These are phyloP conservation scores for Penicillium rolfsii DNA, from an alignment of 2,329 filamentous ascomycete genomes.

Conservation along the genomic window DNA sequence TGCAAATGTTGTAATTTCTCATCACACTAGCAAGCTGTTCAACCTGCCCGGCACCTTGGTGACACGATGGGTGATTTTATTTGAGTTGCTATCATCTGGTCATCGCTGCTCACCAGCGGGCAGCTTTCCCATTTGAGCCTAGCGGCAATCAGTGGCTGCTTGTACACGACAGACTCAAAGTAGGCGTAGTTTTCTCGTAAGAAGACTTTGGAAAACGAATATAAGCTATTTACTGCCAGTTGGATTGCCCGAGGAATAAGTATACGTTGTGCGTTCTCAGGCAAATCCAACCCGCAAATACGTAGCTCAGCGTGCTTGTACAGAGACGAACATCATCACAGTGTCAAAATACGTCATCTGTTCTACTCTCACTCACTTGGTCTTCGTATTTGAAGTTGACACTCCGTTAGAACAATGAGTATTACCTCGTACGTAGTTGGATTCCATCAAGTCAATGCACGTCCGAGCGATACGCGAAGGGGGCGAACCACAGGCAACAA, in stretches of 20 bases:
- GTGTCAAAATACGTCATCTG: background rate
- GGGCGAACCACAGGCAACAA: background rate
- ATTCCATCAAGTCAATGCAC: background rate
- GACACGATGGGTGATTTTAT: too few species aligned
- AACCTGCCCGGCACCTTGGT: background rate
- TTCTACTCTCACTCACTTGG: background rate
- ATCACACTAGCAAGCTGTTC: background rate
- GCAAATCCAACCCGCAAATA: background rate
- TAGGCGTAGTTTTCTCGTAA: too few species aligned
- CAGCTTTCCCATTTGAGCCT: background rate
- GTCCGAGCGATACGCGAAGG: slow-evolving; percentile 1
- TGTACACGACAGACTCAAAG: background rate
- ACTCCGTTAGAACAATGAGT: background rate
- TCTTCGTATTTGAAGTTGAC: background rate
- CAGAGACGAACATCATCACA: too few species aligned
- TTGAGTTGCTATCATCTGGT: background rate
- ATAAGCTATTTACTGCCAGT: background rate
- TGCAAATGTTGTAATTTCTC: background rate
- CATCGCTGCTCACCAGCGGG: background rate
- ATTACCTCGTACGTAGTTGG: background rate
- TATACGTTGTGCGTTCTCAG: background rate
- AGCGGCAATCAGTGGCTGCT: background rate
- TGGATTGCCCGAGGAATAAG: background rate
- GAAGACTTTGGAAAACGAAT: background rate
- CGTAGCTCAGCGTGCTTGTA: background rate